phyloP scores from a whole-genome alignment of 352 stramenopile genomes.

The Phytophthora sp. region DNA sequence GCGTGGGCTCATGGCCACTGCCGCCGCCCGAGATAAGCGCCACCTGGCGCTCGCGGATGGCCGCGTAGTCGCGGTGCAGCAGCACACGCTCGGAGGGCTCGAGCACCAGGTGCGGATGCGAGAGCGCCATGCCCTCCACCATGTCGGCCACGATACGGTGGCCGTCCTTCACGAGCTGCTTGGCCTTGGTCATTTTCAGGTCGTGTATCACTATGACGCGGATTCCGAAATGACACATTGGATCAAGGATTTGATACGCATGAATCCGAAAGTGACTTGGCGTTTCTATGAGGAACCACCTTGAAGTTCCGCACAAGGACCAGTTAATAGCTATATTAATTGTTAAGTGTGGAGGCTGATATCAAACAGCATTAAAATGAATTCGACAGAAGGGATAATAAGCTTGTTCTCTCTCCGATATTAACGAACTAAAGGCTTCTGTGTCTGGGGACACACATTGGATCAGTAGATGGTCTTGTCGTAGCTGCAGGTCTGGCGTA shows the following conservation, averaged over 20 bases:
- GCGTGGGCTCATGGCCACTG: slow-evolving; percentile 94
- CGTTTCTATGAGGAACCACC: slow-evolving; percentile 8
- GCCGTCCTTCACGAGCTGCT: slow-evolving; percentile 65
- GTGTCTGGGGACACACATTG: too few species aligned
- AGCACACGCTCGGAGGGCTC: slow-evolving; percentile 67
- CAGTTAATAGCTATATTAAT: too few species aligned
- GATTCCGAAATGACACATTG: slow-evolving; percentile 19
- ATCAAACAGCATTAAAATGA: too few species aligned
- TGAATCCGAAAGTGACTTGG: neutral
- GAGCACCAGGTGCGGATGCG: slow-evolving; percentile 74
- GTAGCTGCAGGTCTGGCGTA: slow-evolving; percentile 44
- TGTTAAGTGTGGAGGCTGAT: too few species aligned
- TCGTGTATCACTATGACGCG: slow-evolving; percentile 4
- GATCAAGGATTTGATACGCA: slow-evolving; percentile 1
- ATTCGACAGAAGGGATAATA: too few species aligned
- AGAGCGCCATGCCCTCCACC: slow-evolving; percentile 72
- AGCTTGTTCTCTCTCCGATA: too few species aligned
- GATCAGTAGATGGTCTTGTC: slow-evolving; percentile 52
- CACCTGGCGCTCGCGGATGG: slow-evolving; percentile 71
- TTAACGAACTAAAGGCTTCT: too few species aligned
- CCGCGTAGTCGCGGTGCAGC: slow-evolving; percentile 72
- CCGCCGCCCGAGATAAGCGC: slow-evolving; percentile 80
- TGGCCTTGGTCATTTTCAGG: slow-evolving; percentile 39
- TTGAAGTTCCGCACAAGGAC: slow-evolving; percentile 28
- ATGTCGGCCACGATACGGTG: slow-evolving; percentile 73